phyloP scores from a whole-genome alignment of 2,329 filamentous ascomycete species.

The Colletotrichum lini region DNA sequence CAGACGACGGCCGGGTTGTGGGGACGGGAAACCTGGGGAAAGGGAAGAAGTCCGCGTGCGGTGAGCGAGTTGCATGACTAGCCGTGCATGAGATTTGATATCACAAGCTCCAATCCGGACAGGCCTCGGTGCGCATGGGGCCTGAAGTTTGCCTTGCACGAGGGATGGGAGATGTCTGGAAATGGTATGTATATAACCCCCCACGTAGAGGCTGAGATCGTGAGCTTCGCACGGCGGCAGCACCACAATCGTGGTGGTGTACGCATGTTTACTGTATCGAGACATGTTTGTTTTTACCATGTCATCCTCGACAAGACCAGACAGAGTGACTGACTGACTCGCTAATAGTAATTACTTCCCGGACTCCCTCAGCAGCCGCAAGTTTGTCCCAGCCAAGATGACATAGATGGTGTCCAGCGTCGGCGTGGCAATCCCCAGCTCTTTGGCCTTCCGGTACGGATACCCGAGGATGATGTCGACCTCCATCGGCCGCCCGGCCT shows the following conservation, averaged over 20 bases:
- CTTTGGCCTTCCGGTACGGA: constrained; percentile 68
- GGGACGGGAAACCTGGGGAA: constrained; percentile 6
- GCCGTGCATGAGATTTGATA: not conserved
- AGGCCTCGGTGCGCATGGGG: constrained; percentile 3
- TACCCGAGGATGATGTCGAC: constrained; percentile 75
- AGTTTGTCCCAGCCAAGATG: constrained; percentile 52
- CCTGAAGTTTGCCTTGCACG: not conserved
- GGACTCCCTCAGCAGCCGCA: constrained; percentile 26
- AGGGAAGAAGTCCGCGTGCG: constrained; percentile 19
- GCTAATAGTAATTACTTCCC: constrained; percentile 3
- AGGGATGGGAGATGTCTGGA: no score
- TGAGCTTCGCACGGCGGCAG: not conserved
- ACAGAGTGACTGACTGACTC: no score
- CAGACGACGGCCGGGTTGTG: constrained; percentile 3
- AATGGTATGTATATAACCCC: no score
- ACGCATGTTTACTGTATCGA: no score
- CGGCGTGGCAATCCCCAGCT: constrained; percentile 68
- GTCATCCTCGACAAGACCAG: not conserved
- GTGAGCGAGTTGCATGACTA: not conserved
- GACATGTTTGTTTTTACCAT: no score
- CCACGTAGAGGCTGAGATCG: constrained; percentile 16
- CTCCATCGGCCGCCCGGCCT: constrained; percentile 71
- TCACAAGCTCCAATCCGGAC: not conserved
- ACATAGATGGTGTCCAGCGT: constrained; percentile 60
- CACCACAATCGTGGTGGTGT: not conserved